phyloP scores from a whole-genome alignment of 495 filamentous ascomycete genomes.

The Penicillium parvum region DNA sequence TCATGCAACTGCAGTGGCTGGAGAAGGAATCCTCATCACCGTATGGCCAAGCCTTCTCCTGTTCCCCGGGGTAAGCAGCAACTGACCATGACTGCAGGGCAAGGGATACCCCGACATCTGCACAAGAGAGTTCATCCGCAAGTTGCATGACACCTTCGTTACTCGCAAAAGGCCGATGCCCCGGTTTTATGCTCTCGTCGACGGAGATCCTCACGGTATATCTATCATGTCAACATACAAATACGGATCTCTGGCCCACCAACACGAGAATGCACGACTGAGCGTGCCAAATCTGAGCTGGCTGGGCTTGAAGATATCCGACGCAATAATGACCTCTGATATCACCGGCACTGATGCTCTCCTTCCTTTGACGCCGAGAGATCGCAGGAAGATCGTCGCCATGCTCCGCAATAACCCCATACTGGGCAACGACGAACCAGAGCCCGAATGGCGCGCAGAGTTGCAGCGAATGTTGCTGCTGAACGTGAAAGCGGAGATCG shows the following conservation, averaged over 20 bases:
- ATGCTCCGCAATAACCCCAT: slow-evolving; percentile 58
- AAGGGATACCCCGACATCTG: slow-evolving; percentile 91
- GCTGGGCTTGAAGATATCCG: slow-evolving; percentile 66
- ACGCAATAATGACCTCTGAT: slow-evolving; percentile 41
- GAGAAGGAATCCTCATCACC: slow-evolving; percentile 65
- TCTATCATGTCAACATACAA: slow-evolving; percentile 85
- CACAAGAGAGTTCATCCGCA: slow-evolving; percentile 62
- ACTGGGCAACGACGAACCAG: slow-evolving; percentile 43
- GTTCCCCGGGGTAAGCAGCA: background rate
- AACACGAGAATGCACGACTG: slow-evolving; percentile 62
- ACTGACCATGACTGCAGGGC: slow-evolving; percentile 36
- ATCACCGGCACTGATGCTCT: slow-evolving; percentile 33
- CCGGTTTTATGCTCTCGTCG: slow-evolving; percentile 64
- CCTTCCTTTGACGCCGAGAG: slow-evolving; percentile 54
- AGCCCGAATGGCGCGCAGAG: slow-evolving; percentile 56
- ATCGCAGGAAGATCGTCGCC: slow-evolving; percentile 61
- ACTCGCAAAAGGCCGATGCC: slow-evolving; percentile 8
- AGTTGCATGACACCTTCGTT: slow-evolving; percentile 29
- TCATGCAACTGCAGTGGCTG: slow-evolving; percentile 45
- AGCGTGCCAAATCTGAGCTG: slow-evolving; percentile 59
- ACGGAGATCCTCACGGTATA: slow-evolving; percentile 85
- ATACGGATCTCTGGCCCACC: slow-evolving; percentile 67
- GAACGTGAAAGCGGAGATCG: slow-evolving; percentile 85
- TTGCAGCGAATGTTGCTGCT: slow-evolving; percentile 85
- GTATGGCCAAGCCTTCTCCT: slow-evolving; percentile 32